These are phyloP conservation scores for Trichoderma pleuroti DNA, from an alignment of 2,329 filamentous ascomycete genomes.

Conservation along the genomic window DNA sequence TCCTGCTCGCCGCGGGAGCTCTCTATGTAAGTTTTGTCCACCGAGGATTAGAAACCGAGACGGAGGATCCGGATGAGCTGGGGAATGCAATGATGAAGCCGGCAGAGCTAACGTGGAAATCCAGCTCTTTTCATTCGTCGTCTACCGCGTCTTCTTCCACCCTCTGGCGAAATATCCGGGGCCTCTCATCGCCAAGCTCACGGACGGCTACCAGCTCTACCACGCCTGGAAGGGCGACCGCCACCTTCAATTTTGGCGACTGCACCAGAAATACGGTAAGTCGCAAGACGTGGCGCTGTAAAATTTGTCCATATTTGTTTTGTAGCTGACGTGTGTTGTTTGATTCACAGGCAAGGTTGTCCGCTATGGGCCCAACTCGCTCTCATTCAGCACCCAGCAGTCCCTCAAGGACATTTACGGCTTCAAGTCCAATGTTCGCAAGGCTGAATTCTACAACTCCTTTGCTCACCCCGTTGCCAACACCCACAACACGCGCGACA, in stretches of 20 bases:
- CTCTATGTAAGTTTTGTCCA: constrained; percentile 42
- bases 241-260: constrained; percentile 67
- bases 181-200: constrained; percentile 59
- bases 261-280: constrained; percentile 68
- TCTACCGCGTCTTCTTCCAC: constrained; percentile 61
- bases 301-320: not conserved
- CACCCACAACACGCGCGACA: constrained; percentile 70
- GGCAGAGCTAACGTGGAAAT: not conserved
- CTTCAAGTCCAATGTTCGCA: constrained; percentile 60
- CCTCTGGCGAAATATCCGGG: constrained; percentile 63
- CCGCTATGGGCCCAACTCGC: constrained; percentile 73
- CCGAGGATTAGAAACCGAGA: not conserved
- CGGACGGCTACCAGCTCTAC: constrained; percentile 65
- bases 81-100: not conserved
- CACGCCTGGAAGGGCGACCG: constrained; percentile 72
- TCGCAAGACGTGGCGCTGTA: not conserved
- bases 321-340: not conserved
- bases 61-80: not conserved
- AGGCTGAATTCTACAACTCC: constrained; percentile 69
- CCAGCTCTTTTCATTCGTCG: constrained; percentile 40
- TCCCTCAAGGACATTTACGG: constrained; percentile 66
- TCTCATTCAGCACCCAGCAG: constrained; percentile 71
- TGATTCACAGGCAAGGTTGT: constrained; percentile 54
- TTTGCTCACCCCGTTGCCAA: constrained; percentile 69
- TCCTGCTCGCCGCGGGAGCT: constrained; percentile 39